Evolutionary conservation across 306 rosid species (phyloP).

Genomic region (Castanospermum australe): DNA sequence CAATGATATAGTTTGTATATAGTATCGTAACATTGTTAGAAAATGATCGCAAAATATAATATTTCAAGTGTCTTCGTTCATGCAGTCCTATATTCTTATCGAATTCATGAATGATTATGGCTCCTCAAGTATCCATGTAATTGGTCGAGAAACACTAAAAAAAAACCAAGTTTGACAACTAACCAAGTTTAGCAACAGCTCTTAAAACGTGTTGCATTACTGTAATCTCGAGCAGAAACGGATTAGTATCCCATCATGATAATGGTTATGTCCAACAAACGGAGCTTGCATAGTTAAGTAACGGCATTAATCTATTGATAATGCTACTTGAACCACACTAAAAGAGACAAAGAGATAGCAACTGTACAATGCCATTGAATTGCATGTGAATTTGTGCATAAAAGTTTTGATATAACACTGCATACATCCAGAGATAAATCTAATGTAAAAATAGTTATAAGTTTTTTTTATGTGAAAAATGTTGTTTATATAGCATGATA

Average conservation of each 20-base stretch:
- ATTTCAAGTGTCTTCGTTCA: neutral
- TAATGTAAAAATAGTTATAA: neutral
- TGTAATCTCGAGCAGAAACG: neutral
- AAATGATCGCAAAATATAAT: neutral
- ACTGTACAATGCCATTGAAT: neutral
- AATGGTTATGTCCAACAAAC: conserved; percentile 13
- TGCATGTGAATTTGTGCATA: neutral
- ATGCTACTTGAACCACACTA: neutral
- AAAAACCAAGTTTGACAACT: neutral
- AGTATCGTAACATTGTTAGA: neutral
- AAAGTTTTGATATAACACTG: neutral
- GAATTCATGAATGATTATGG: neutral
- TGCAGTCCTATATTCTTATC: neutral
- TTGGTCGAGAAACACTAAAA: neutral
- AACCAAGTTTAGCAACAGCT: conserved; percentile 1
- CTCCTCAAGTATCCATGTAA: neutral
- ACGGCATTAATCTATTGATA: neutral
- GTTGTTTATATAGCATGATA: neutral
- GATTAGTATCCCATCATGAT: neutral
- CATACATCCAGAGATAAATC: neutral
- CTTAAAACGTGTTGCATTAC: neutral
- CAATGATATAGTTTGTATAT: neutral
- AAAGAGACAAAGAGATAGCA: neutral
- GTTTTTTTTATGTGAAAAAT: neutral
- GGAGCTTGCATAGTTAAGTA: neutral